Evolutionary conservation across 352 stramenopile genomes (phyloP), one percentile per base, ranked within the genome.

Genomic region (Halophytophthora polymorphica): DNA sequence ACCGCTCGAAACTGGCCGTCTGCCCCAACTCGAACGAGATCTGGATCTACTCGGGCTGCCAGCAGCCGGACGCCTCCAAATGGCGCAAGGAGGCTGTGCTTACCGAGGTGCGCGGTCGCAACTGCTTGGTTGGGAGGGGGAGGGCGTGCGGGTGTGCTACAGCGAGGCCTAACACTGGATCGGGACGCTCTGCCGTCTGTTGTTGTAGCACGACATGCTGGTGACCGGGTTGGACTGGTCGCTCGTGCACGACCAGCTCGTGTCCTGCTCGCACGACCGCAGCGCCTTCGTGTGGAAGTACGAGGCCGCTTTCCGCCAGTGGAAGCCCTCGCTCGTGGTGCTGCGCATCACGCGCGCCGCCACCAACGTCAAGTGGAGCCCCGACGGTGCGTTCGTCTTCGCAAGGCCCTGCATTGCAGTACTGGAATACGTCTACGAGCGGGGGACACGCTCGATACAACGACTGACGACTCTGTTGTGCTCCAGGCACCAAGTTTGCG

Each of bases 231-330:
- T 98, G 49, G 93, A 97, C 69, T 98, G 93, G 93, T 97, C 81
- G 17, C 83, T 86, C 2, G 86, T 93, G 49, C 90, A 89, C 43
- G 94, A 98, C 70, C 87, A 95, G 69, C 84, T 98, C 25, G 93
- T 98, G 29, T 97, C 91, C 21, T 97, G 91, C 73, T 96, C 86
- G 39, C 93, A 98, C 61, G 93, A 98, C 64, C 85, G 91, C 42
- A 96, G 94, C 48, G 93, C 93, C 28, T 98, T 98, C 48, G 93
- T 98, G 33, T 98, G 93, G 93, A 95, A 86, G 37, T 97, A 88
- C 55, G 86, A 97, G 23, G 49, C 71, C 13, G 64, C 77, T n/a
- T 84, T 84, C 45, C 77, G 82, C 22, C 72, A 89, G 60, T 98
- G 93, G 93, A 97, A 96, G 52, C 93, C 90, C 37, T 83, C 81